These are phyloP conservation scores for Kokia cookei DNA, from an alignment of 441 rosid species.

Conservation along the genomic window DNA sequence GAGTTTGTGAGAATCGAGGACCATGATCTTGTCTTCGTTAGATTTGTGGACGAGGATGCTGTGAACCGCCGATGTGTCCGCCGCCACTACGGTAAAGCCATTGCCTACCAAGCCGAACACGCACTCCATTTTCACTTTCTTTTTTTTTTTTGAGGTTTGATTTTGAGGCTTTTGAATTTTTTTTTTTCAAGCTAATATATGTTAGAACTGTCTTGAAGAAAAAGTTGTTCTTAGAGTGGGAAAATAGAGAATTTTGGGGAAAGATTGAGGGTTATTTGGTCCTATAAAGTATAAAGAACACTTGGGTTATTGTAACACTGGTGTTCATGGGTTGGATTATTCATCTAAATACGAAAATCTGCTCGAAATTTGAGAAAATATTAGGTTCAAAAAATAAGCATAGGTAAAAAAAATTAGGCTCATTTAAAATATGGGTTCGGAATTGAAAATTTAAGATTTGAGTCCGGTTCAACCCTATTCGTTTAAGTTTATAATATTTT, in stretches of 20 bases:
- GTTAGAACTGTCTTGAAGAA: not conserved
- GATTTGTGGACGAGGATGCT: constrained; percentile 92
- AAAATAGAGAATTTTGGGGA: not conserved
- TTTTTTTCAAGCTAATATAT: not conserved
- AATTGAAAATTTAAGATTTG: too few relatives aligned
- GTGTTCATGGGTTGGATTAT: too few relatives aligned
- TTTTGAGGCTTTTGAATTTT: not conserved
- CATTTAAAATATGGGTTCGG: too few relatives aligned
- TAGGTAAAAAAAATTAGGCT: too few relatives aligned
- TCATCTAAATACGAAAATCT: too few relatives aligned
- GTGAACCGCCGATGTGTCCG: constrained; percentile 94
- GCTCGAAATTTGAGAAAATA: too few relatives aligned
- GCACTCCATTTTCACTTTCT: constrained; percentile 62
- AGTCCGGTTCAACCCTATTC: too few relatives aligned
- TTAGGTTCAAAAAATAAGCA: too few relatives aligned
- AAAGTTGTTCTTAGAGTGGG: not conserved
- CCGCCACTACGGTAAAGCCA: constrained; percentile 74
- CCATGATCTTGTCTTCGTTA: constrained; percentile 95
- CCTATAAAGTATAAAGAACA: too few relatives aligned
- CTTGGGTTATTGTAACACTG: too few relatives aligned
- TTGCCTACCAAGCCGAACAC: constrained; percentile 84
- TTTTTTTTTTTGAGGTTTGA: not conserved
- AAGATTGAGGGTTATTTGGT: not conserved
- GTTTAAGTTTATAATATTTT: too few relatives aligned
- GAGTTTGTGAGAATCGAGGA: constrained; percentile 93